These are phyloP conservation scores for Dendrobium officinale DNA, from an alignment of 106 monocot species.

Conservation along the genomic window DNA sequence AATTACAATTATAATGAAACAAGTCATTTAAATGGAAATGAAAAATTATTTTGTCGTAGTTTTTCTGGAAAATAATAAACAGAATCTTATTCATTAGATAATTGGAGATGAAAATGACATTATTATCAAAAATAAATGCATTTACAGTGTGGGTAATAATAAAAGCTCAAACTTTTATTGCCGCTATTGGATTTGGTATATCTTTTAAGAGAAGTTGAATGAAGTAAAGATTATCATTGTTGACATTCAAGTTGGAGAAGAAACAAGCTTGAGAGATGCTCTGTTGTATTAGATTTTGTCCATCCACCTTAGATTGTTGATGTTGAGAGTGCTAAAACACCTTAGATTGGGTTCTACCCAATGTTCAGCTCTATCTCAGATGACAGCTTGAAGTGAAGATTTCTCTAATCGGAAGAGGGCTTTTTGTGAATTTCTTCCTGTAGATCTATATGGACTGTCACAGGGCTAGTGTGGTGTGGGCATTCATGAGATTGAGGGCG, in stretches of 20 bases:
- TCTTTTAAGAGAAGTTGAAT: neutral
- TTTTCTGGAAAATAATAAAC: neutral
- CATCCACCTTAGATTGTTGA: slow-evolving; percentile 25
- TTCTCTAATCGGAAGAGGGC: slow-evolving; percentile 3
- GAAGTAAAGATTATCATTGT: slow-evolving; percentile 24
- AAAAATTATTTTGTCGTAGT: neutral
- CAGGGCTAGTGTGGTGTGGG: slow-evolving; percentile 19
- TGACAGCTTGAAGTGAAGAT: slow-evolving; percentile 4
- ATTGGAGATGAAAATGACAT: slow-evolving; percentile 1
- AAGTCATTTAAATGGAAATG: neutral
- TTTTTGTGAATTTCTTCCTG: slow-evolving; percentile 29
- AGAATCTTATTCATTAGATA: neutral
- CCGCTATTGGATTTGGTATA: neutral
- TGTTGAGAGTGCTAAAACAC: slow-evolving; percentile 44
- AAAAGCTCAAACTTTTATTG: neutral
- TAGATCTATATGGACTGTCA: slow-evolving; percentile 54
- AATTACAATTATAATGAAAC: neutral
- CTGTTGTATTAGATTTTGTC: slow-evolving; percentile 30
- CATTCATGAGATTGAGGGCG: too few species aligned
- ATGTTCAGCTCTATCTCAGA: slow-evolving; percentile 7
- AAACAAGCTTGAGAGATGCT: slow-evolving; percentile 60
- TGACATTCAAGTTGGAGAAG: slow-evolving; percentile 35
- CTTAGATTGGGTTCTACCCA: too few species aligned
- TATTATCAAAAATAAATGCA: neutral
- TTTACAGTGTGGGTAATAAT: neutral